phyloP scores from a whole-genome alignment of 345 rosid genomes.

The Corymbia maculata region DNA sequence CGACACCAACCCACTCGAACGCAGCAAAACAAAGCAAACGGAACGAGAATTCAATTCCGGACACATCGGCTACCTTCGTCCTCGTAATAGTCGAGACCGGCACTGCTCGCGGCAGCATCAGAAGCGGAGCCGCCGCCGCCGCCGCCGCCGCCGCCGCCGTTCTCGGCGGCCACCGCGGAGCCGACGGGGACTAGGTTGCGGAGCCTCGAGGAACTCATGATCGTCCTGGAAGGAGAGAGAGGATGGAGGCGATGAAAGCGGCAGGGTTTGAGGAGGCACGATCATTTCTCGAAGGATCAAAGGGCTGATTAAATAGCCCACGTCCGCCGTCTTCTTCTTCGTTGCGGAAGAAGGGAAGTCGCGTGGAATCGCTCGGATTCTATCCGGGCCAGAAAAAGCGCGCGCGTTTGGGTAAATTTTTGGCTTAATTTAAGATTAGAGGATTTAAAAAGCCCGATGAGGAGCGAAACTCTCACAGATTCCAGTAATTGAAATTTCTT shows the following conservation, averaged over 20 bases:
- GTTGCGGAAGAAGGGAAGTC: no score
- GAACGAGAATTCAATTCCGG: background rate
- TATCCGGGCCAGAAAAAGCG: background rate
- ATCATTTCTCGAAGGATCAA: background rate
- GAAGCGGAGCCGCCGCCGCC: conserved; percentile 28
- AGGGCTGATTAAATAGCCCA: background rate
- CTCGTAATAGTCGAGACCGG: conserved; percentile 3
- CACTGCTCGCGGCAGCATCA: background rate
- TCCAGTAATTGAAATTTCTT: no score
- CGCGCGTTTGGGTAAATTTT: background rate
- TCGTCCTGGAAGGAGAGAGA: background rate
- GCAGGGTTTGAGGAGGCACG: conserved; percentile 30
- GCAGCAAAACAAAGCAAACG: background rate
- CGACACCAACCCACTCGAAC: background rate
- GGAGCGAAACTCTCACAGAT: no score
- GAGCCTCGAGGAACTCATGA: background rate
- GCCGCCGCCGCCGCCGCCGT: conserved; percentile 17
- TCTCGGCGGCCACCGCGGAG: conserved; percentile 31
- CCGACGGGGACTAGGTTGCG: conserved; percentile 22
- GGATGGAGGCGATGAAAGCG: conserved; percentile 26
- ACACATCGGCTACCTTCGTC: conserved; percentile 35
- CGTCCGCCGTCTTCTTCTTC: background rate
- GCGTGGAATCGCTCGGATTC: background rate
- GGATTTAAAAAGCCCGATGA: no score
- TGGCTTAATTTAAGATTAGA: no score